A percentile compares a stretch with the other conserved stretches of the same genome.
These are phyloP conservation scores for Eucalyptus brandiana DNA, from an alignment of 345 rosid species.

Conservation along the genomic window DNA sequence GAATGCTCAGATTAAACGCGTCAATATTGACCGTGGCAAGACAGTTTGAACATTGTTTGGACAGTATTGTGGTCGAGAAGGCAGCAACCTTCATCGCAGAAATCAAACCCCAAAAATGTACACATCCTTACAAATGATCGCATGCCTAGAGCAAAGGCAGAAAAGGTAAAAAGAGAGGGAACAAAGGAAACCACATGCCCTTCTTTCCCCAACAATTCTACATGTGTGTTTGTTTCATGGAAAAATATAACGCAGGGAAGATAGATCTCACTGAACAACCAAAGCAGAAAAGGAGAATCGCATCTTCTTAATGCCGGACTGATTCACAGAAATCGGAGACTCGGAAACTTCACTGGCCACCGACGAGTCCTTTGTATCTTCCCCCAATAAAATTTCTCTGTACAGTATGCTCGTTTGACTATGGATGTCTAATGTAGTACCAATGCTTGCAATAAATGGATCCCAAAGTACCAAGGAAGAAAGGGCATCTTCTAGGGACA, in stretches of 20 bases:
- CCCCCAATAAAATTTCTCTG: slow-evolving; percentile 20
- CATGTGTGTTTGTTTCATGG: background rate
- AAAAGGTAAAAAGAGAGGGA: background rate
- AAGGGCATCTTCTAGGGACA: background rate
- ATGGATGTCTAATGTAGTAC: background rate
- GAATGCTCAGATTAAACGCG: background rate
- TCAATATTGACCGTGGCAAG: background rate
- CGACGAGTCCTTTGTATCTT: background rate
- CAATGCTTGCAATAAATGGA: background rate
- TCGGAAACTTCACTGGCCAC: background rate
- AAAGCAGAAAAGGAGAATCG: background rate
- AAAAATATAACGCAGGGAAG: background rate
- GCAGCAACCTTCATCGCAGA: background rate
- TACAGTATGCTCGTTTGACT: slow-evolving; percentile 9
- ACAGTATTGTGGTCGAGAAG: background rate
- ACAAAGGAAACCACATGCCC: background rate
- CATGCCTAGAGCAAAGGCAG: background rate
- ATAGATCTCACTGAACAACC: background rate
- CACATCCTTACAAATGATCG: background rate
- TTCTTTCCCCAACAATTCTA: background rate
- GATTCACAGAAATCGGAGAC: background rate
- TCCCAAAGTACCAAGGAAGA: background rate
- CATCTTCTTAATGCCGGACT: background rate
- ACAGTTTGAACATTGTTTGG: background rate
- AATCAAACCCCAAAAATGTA: background rate